These are phyloP conservation scores for Fusarium incarnatum DNA, from an alignment of 2,329 filamentous ascomycete genomes.

Conservation along the genomic window DNA sequence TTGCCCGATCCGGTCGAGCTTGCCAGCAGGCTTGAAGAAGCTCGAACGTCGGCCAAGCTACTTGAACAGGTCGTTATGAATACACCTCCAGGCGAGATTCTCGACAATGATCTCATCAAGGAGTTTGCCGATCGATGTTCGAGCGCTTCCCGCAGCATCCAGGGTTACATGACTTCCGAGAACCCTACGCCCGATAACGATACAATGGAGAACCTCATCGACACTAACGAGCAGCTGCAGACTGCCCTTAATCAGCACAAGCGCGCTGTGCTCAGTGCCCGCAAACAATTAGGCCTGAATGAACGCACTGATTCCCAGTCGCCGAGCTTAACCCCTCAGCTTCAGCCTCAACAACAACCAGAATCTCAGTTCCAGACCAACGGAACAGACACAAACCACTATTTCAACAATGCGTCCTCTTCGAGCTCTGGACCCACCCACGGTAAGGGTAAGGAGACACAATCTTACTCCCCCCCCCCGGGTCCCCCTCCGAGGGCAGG, in stretches of 20 bases:
- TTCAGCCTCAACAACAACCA: conserved; percentile 23
- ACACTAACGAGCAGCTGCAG: conserved; percentile 92
- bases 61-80: conserved; percentile 92
- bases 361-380: conserved; percentile 38
- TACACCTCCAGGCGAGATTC: conserved; percentile 79
- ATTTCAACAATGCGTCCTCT: conserved; percentile 26
- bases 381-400: conserved; percentile 46
- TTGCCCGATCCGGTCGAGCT: conserved; percentile 81
- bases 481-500: conserved; percentile 45
- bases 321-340: conserved; percentile 44
- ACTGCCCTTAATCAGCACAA: conserved; percentile 86
- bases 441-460: conserved; percentile 52
- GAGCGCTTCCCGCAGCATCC: conserved; percentile 82
- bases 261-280: conserved; percentile 75
- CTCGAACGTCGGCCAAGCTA: conserved; percentile 88
- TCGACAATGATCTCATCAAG: conserved; percentile 86
- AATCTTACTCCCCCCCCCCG: conserved; percentile 44
- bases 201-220: conserved; percentile 92
- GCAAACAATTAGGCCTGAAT: conserved; percentile 63
- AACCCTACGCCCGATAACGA: conserved; percentile 89
- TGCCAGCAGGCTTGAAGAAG: conserved; percentile 86
- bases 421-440: conserved; percentile 29
- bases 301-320: conserved; percentile 47
- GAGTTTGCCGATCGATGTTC: conserved; percentile 92
- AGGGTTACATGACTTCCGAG: conserved; percentile 84